Evolutionary conservation across 192 early-diverging fungal genomes (phyloP), one percentile per base, ranked within the genome.

Genomic region (Coemansia sp.): DNA sequence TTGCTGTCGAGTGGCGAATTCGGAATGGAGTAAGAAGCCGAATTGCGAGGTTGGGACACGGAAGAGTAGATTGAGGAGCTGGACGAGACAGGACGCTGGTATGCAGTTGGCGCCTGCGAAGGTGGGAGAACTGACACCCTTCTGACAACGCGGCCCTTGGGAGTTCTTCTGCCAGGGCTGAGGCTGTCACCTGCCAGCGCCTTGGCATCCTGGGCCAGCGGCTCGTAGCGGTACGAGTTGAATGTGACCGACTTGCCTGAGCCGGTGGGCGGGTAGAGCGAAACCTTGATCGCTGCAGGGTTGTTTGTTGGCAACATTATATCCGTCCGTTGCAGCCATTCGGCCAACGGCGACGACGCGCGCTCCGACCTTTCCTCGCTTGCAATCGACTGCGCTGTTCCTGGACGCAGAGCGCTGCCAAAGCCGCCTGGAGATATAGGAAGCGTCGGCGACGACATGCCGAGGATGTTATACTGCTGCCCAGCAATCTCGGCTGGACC

Each of bases 261-360:
- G 65, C 40, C 59, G 45, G 64, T 40, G 2, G 75, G 75, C 62
- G 70, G 75, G 55, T 48, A 61, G 17, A 69, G 75, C 59, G 46
- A 48, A 33, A 58, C 69, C 66, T 71, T 71, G 46, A 52, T 53
- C n/a, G 65, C 38, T 20, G 63, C 59, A 5, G 50, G 46, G 55
- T 65, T 71, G 69, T 61, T 65, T 7, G 72, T 46, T 20, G 78
- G 73, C 66, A 66, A 63, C 54, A 70, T 59, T 49, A 71, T 62
- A 52, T 75, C 73, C 7, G 79, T 72, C n/a, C 73, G 73, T 41
- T 71, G 63, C 53, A 81, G 69, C 79, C 79, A 81, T 38, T 71
- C 73, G n/a, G 63, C 63, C 61, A 81, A 55, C 71, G 45, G 22
- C 40, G 23, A 32, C 50, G 45, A 15, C 33, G 58, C 35, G 55